Conservation (phyloP, 192 early-diverging fungal species). For the Linnemannia elongata region DNA sequence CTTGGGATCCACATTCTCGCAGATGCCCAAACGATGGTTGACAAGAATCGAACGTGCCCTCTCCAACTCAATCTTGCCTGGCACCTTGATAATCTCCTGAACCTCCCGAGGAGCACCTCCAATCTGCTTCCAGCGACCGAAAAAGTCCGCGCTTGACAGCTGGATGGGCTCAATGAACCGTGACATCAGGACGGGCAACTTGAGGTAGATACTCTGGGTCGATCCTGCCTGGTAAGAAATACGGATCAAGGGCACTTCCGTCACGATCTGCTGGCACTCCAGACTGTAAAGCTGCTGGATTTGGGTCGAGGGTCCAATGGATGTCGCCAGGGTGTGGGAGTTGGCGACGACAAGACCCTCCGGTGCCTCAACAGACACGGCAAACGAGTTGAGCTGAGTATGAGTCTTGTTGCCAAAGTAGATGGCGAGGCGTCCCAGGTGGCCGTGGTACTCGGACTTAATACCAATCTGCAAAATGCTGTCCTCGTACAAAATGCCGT, state of each 20-base stretch:
- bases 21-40: conserved; percentile 81
- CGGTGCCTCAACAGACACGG: conserved; percentile 66
- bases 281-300: conserved; percentile 89
- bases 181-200: conserved; percentile 82
- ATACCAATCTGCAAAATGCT: conserved; percentile 89
- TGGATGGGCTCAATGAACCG: conserved; percentile 92
- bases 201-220: conserved; percentile 67
- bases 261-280: conserved; percentile 75
- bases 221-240: conserved; percentile 77
- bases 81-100: conserved; percentile 78
- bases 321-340: conserved; percentile 71
- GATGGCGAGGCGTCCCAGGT: conserved; percentile 89
- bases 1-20: conserved; percentile 90
- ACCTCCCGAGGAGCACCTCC: conserved; percentile 88
- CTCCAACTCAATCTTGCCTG: conserved; percentile 66
- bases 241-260: conserved; percentile 72
- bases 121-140: conserved; percentile 95
- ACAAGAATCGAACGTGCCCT: conserved; percentile 70
- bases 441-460: conserved; percentile 93
- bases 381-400: conserved; percentile 72
- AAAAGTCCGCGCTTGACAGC: conserved; percentile 84
- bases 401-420: conserved; percentile 93
- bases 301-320: conserved; percentile 77
- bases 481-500: conserved; percentile 96
- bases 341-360: conserved; percentile 63